Base-by-base conservation (phyloP, 257 asterid genomes). In the Cordia subcordata region DNA sequence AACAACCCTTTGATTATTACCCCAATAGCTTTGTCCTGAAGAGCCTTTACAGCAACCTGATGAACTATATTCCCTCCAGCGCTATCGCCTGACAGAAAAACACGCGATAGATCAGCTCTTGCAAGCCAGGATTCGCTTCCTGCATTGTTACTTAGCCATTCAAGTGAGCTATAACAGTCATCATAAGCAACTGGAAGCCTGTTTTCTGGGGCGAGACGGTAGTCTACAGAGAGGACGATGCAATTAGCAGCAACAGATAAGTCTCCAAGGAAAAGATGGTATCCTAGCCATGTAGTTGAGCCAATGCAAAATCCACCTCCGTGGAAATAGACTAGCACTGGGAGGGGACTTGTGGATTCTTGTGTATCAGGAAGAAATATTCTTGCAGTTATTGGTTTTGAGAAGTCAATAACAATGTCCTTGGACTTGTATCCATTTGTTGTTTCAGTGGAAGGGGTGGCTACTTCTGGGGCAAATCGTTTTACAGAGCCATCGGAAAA, bases 241-340 rank as follows among this genome's bases (percentile, higher is more conserved):
- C 69, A 58, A 53, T 65, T 64, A 21, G 91, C 80, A 0, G 61
- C 22, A 17, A 75, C 72, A 4, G 95, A 72, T 14, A 85, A 68
- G 67, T 79, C 81, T 5, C 82, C 87, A 1, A 90, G 71, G 80
- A 87, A 87, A 21, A 54, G 0, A 76, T 90, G 90, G 78, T 82
- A 87, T 23, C 88, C 87, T 12, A 64, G 67, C 96, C 96, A 85
- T 8, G 90, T 70, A 23, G 96, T 87, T 45, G 96, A 78, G 69
- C 95, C 90, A 35, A 85, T 81, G 75, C 94, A 82, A 58, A 90
- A 90, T 10, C 95, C 96, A 13, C 94, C 96, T 4, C 98, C 98
- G 53, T 90, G 98, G 80, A 90, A 90, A 51, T 90, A 85, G 47
- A 83, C 78, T 51, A 90, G 18, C 54, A 83, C 58, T 0, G 96